phyloP scores from a whole-genome alignment of 305 asterid species.

The Ajuga reptans region DNA sequence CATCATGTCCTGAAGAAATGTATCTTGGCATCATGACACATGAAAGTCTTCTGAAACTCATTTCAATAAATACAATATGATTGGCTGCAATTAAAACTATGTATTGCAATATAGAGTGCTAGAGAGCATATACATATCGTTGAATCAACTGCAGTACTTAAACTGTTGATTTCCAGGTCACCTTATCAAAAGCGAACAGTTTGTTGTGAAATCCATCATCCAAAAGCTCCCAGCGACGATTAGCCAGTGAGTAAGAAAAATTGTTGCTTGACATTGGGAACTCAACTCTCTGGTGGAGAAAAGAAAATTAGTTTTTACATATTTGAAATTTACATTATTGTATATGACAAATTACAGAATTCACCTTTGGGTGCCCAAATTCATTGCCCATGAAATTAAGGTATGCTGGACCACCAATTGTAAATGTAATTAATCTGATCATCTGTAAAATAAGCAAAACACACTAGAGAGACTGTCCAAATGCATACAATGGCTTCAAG shows the following conservation, averaged over 20 bases:
- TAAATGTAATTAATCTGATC: conserved; percentile 81
- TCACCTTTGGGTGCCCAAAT: conserved; percentile 91
- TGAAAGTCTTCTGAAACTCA: conserved; percentile 1
- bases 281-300: conserved; percentile 62
- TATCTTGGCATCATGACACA: conserved; percentile 13
- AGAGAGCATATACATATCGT: conserved; percentile 9
- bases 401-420: conserved; percentile 88
- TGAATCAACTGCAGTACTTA: conserved; percentile 4
- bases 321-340: background rate
- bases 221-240: conserved; percentile 81
- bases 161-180: conserved; percentile 23
- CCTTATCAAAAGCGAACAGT: conserved; percentile 77
- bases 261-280: conserved; percentile 87
- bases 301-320: conserved; percentile 17
- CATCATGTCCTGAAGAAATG: conserved; percentile 76
- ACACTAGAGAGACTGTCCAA: conserved; percentile 4
- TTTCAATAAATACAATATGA: background rate
- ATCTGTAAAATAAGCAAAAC: conserved; percentile 42
- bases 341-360: conserved; percentile 10
- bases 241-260: conserved; percentile 73
- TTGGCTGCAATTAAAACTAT: conserved; percentile 3
- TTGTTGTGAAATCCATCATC: conserved; percentile 51
- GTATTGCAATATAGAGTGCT: conserved; percentile 1
- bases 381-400: conserved; percentile 98
- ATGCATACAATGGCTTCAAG: conserved; percentile 11